These are phyloP conservation scores for Dunaliella primolecta DNA, from an alignment of 139 green algal genomes.

Conservation along the genomic window DNA sequence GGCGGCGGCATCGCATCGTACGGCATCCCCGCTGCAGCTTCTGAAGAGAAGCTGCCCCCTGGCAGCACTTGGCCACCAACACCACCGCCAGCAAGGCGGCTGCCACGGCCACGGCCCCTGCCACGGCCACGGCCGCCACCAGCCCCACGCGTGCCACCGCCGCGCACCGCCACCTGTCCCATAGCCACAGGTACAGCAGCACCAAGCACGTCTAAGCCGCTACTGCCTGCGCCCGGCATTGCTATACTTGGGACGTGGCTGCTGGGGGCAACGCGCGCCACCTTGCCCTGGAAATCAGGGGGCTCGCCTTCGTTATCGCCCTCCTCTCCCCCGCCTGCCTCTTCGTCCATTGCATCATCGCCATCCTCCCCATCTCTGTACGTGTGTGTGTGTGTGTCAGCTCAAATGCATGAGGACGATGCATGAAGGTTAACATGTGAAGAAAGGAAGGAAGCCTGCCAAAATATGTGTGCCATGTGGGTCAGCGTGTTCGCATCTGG, in stretches of 20 bases:
- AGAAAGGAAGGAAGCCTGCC: too few relatives aligned
- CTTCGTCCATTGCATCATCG: conserved; percentile 12
- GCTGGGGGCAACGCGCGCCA: too few relatives aligned
- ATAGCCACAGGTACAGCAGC: background rate
- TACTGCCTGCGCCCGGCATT: too few relatives aligned
- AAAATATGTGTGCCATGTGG: too few relatives aligned
- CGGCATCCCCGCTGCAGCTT: background rate
- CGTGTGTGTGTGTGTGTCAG: too few relatives aligned
- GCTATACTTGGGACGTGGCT: too few relatives aligned
- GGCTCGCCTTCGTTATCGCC: background rate
- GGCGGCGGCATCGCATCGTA: background rate
- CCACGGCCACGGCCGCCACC: conserved; percentile 10
- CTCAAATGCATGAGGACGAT: too few relatives aligned
- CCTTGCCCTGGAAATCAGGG: too few relatives aligned
- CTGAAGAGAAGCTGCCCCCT: background rate
- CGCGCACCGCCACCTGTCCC: background rate
- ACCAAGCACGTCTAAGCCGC: background rate
- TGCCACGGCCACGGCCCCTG: conserved; percentile 21
- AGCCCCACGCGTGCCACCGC: background rate
- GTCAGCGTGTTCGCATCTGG: too few relatives aligned
- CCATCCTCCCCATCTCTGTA: conserved; percentile 23
- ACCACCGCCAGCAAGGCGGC: conserved; percentile 10
- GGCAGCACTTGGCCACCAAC: too few relatives aligned
- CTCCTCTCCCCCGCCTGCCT: conserved; percentile 23
- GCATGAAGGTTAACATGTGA: too few relatives aligned